Conservation (phyloP, 306 rosid species). For the Begonia fuchsioides region DNA sequence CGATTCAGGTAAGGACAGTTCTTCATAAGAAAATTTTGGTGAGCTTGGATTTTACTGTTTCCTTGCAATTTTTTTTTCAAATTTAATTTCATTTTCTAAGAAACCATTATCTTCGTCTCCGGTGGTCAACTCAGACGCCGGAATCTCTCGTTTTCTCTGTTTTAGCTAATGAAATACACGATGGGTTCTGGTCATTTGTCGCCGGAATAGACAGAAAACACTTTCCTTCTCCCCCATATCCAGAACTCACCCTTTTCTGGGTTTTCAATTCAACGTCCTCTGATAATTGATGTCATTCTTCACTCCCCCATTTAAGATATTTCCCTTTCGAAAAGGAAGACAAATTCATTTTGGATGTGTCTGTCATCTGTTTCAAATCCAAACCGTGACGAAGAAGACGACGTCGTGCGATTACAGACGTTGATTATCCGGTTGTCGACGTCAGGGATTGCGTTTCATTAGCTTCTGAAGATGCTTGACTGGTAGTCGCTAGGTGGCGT, state of each 20-base stretch:
- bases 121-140: too few relatives aligned
- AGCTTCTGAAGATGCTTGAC: too few relatives aligned
- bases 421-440: background rate
- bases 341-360: background rate
- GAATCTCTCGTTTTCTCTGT: too few relatives aligned
- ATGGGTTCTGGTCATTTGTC: background rate
- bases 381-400: background rate
- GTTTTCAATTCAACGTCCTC: background rate
- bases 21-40: background rate
- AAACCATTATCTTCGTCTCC: too few relatives aligned
- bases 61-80: background rate
- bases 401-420: background rate
- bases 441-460: background rate
- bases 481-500: too few relatives aligned
- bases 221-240: background rate
- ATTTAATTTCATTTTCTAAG: background rate
- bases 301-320: too few relatives aligned
- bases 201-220: background rate
- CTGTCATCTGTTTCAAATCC: too few relatives aligned
- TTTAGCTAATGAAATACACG: too few relatives aligned
- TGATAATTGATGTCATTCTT: too few relatives aligned
- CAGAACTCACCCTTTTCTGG: background rate
- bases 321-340: background rate
- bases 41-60: background rate
- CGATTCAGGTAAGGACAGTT: conserved; percentile 48